A percentile compares a stretch with the other conserved stretches of the same genome.
Conservation (phyloP, 2,329 filamentous ascomycete genomes). For the Aspergillus aculeatus region DNA sequence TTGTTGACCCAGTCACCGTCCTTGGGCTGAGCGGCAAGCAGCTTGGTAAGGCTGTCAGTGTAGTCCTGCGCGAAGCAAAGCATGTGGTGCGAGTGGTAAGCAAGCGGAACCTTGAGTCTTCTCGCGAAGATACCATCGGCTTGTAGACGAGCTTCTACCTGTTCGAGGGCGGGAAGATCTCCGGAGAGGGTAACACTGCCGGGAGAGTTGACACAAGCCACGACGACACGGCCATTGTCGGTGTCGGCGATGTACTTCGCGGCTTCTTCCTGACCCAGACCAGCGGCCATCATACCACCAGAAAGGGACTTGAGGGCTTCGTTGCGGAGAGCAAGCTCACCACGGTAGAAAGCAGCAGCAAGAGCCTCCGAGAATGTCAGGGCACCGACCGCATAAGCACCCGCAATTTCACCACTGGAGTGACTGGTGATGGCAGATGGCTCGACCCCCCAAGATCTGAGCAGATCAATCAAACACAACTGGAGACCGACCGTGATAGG, state of each 20-base stretch:
- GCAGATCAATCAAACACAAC: constrained; percentile 30
- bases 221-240: background rate
- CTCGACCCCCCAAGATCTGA: constrained; percentile 25
- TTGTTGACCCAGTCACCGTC: background rate
- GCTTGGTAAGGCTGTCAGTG: constrained; percentile 11
- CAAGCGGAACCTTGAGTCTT: constrained; percentile 27
- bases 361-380: background rate
- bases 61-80: constrained; percentile 26
- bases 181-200: constrained; percentile 11
- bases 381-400: constrained; percentile 42
- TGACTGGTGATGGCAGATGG: constrained; percentile 29
- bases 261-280: constrained; percentile 16
- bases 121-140: background rate
- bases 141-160: background rate
- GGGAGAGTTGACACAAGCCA: constrained; percentile 12
- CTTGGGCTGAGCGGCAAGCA: background rate
- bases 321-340: background rate
- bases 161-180: constrained; percentile 1
- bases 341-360: no score
- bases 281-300: constrained; percentile 30
- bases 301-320: background rate
- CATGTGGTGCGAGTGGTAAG: constrained; percentile 8
- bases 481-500: constrained; percentile 31
- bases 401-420: constrained; percentile 40
- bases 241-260: background rate